Evolutionary conservation across 192 early-diverging fungal species (phyloP).

Genomic region (Backusella liffmaniae): DNA sequence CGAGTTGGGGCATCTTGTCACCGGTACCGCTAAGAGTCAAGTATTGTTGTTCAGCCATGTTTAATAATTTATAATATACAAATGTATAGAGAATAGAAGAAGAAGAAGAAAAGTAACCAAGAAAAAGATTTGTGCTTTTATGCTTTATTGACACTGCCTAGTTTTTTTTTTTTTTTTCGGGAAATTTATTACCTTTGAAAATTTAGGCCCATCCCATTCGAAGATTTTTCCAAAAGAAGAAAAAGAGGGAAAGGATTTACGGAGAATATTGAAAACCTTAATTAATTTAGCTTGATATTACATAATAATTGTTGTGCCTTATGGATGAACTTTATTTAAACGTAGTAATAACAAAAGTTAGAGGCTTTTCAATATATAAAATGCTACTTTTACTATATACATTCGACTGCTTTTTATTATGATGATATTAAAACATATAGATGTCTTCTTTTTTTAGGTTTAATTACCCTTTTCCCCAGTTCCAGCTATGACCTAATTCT

Average conservation of each 20-base stretch:
- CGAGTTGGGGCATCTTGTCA: constrained; percentile 49
- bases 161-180: background rate
- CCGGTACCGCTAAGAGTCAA: constrained; percentile 41
- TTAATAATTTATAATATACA: constrained; percentile 10
- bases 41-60: constrained; percentile 3
- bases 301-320: background rate
- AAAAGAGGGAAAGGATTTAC: background rate
- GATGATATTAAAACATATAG: background rate
- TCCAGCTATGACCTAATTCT: background rate
- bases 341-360: background rate
- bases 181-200: background rate
- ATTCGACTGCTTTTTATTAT: background rate
- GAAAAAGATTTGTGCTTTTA: background rate
- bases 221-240: constrained; percentile 5
- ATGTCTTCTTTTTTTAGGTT: background rate
- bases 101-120: background rate
- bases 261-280: constrained; percentile 5
- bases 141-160: background rate
- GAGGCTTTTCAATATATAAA: background rate
- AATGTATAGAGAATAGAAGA: background rate
- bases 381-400: background rate
- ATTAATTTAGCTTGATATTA: background rate
- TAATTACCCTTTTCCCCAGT: background rate
- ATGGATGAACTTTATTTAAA: background rate
- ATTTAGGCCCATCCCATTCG: background rate